Evolutionary conservation across 768 basidiomycete species (phyloP), one percentile per base, ranked within the genome.

Genomic region (Macrolepiota dolichaula): DNA sequence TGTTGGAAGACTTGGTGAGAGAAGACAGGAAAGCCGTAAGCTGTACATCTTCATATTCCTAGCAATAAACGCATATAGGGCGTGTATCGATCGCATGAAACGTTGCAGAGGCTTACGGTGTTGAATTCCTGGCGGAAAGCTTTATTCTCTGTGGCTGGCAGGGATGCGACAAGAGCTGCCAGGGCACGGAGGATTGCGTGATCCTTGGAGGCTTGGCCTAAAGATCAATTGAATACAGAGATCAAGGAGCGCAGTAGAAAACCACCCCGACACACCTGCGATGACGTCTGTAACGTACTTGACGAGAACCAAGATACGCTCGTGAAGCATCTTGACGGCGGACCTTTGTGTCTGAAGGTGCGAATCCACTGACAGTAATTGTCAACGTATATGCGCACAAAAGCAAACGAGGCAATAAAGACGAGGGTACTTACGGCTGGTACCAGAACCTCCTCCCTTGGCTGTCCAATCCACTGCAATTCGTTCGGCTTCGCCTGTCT

Each of bases 401-500:
- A 13, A 62, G 22, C 29, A n/a, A n/a, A n/a, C n/a, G n/a, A n/a
- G n/a, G n/a, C n/a, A 46, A 63, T 1, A 62, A 36, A 25, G 13
- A 55, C 50, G 19, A 55, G 24, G 37, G 52, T 32, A 79, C 91
- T 75, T 66, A 94, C 94, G 76, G 64, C 87, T 92, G 13, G 87
- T 91, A 46, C 88, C 89, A 64, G 87, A 90, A 29, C 85, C 91
- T 51, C 93, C 92, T 9, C 92, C 91, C 71, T 87, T 86, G 25
- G 92, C 91, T 2, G 92, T 92, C 83, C 94, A 96, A 71, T 98
- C 96, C 0, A 99, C 97, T 5, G 97, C 97, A 64, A 99, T 98
- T 40, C 97, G 87, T 72, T 99, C 97, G 15, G 97, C 97, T 75
- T 99, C 97, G 36, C 96, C 97, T 0, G 96, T 98, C 74, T 98